phyloP scores from a whole-genome alignment of 352 stramenopile species.

The Phytophthora hybrid region DNA sequence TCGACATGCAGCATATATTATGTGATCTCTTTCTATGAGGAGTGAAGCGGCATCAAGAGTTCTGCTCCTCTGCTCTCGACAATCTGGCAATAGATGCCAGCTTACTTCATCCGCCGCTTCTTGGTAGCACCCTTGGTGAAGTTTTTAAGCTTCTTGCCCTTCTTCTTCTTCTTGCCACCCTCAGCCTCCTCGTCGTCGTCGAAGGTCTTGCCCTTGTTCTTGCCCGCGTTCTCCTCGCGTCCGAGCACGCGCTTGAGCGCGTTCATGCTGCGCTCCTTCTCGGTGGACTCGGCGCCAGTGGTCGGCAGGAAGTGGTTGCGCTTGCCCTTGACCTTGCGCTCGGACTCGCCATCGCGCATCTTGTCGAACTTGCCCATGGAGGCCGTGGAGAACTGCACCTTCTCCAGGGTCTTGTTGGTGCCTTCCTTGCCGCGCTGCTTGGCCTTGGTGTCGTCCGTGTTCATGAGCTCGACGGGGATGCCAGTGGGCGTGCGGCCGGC shows the following conservation, averaged over 20 bases:
- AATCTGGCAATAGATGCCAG: not conserved
- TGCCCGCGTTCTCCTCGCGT: conserved; percentile 81
- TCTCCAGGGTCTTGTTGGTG: conserved; percentile 88
- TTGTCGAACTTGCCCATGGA: conserved; percentile 96
- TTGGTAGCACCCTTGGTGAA: conserved; percentile 78
- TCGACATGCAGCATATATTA: conserved; percentile 46
- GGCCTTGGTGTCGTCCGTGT: conserved; percentile 68
- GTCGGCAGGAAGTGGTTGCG: conserved; percentile 85
- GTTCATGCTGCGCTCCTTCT: conserved; percentile 87
- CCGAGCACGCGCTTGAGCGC: conserved; percentile 79
- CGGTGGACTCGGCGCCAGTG: conserved; percentile 71
- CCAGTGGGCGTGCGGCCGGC: conserved; percentile 68
- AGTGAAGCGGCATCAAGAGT: conserved; percentile 19
- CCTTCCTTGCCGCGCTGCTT: conserved; percentile 92
- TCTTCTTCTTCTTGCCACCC: conserved; percentile 68
- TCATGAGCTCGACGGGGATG: conserved; percentile 93
- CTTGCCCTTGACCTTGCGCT: conserved; percentile 89
- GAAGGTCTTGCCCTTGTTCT: conserved; percentile 66
- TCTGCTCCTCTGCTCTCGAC: conserved; percentile 16
- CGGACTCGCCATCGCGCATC: conserved; percentile 91
- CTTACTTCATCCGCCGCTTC: conserved; percentile 69
- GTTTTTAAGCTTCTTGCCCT: conserved; percentile 71
- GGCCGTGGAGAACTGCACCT: conserved; percentile 93
- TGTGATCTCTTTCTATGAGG: conserved; percentile 40
- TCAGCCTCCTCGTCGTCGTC: conserved; percentile 69